Evolutionary conservation across 2,329 filamentous ascomycete genomes (phyloP).

Genomic region (Bipolaris bicolor): DNA sequence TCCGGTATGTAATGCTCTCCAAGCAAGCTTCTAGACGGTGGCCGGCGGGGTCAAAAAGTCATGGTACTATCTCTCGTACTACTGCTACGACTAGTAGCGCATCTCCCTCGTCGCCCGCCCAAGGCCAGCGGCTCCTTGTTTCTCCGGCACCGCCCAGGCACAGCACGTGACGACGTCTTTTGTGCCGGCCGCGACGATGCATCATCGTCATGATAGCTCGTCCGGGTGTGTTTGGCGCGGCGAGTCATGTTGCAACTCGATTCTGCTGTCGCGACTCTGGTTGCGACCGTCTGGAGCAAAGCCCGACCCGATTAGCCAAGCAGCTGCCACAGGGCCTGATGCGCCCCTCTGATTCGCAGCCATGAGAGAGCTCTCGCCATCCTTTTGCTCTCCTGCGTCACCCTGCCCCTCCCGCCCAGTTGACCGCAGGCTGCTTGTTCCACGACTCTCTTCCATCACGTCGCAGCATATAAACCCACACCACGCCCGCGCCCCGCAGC

Average conservation of each 20-base stretch:
- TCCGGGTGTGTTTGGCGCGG: constrained; percentile 7
- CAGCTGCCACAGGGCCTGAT: constrained; percentile 23
- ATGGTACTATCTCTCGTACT: too few relatives aligned
- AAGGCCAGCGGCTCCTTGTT: constrained; percentile 7
- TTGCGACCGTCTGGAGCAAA: constrained; percentile 26
- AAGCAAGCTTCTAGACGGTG: background rate
- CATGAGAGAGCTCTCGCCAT: constrained; percentile 16
- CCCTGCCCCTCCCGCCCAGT: constrained; percentile 1
- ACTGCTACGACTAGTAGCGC: background rate
- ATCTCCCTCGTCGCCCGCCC: constrained; percentile 5
- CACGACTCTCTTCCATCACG: background rate
- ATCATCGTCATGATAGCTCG: constrained; percentile 10
- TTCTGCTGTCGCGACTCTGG: constrained; percentile 24
- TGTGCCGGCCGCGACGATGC: constrained; percentile 3
- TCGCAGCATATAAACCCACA: background rate
- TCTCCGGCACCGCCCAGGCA: constrained; percentile 20
- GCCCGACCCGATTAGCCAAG: constrained; percentile 28
- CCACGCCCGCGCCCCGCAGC: constrained; percentile 4
- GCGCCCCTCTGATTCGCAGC: constrained; percentile 28
- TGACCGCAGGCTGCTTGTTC: constrained; percentile 2
- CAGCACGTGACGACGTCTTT: constrained; percentile 22
- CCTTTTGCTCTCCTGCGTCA: constrained; percentile 10
- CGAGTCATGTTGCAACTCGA: constrained; percentile 22
- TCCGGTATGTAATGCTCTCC: background rate
- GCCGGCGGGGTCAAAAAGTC: constrained; percentile 3